Conservation (phyloP, 192 early-diverging fungal species). For the Entomortierella lignicola region DNA sequence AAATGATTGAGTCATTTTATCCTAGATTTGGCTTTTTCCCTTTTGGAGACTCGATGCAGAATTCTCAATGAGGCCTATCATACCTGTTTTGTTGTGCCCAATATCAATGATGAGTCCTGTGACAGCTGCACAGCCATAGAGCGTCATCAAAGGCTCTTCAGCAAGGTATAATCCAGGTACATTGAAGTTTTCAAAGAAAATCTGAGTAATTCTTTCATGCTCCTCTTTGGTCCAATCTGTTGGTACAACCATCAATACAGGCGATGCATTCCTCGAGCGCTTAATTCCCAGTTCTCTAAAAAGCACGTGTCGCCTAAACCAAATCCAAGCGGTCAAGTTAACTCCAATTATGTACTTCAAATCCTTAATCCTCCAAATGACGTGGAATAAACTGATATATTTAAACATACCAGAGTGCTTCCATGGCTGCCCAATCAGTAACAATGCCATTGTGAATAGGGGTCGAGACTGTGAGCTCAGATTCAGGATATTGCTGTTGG, state of each 20-base stretch:
- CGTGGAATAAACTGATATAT: too few relatives aligned
- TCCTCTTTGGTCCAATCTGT: slow-evolving; percentile 84
- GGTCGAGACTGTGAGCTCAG: slow-evolving; percentile 44
- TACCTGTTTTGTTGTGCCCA: slow-evolving; percentile 87
- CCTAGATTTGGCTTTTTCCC: too few relatives aligned
- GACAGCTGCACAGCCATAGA: slow-evolving; percentile 81
- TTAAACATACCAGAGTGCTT: slow-evolving; percentile 73
- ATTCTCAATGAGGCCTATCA: background rate
- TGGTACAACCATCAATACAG: slow-evolving; percentile 85
- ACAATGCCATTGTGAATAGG: slow-evolving; percentile 73
- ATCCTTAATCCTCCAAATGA: background rate
- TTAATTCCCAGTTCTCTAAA: slow-evolving; percentile 83
- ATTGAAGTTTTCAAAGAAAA: slow-evolving; percentile 95
- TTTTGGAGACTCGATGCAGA: too few relatives aligned
- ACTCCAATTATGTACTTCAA: background rate
- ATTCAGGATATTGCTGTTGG: slow-evolving; percentile 35
- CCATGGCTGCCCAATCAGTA: slow-evolving; percentile 78
- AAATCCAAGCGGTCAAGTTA: too few relatives aligned
- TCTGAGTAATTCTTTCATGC: slow-evolving; percentile 82
- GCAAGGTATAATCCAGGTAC: slow-evolving; percentile 82
- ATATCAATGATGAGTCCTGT: slow-evolving; percentile 92
- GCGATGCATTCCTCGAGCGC: slow-evolving; percentile 78
- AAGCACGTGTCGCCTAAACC: slow-evolving; percentile 76
- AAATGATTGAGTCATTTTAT: too few relatives aligned
- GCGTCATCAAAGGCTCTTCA: slow-evolving; percentile 84